These are phyloP conservation scores for Russula vinacea DNA, from an alignment of 768 basidiomycete species.

Conservation along the genomic window DNA sequence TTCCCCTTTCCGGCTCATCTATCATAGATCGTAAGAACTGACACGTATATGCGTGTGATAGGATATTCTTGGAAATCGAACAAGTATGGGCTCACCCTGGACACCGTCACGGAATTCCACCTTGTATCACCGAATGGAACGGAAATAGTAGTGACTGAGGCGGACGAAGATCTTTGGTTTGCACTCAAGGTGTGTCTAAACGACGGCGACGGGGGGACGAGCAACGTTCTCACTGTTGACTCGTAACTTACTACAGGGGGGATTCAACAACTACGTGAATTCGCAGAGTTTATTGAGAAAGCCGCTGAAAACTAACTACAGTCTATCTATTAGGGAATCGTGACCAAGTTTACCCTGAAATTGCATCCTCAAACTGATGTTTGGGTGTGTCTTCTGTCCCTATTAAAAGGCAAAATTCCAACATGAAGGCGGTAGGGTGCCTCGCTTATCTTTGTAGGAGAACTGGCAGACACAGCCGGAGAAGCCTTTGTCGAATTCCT, in stretches of 20 bases:
- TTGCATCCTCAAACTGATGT: constrained; percentile 16
- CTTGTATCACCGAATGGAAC: constrained; percentile 29
- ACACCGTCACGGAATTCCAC: constrained; percentile 29
- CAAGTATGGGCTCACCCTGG: constrained; percentile 28
- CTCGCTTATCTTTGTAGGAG: constrained; percentile 7
- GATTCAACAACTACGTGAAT: constrained; percentile 23
- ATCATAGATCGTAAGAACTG: background rate
- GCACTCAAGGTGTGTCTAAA: constrained; percentile 14
- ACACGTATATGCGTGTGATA: background rate
- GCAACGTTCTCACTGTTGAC: background rate
- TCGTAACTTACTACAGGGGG: constrained; percentile 9
- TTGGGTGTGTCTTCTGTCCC: constrained; percentile 15
- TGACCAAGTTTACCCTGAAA: constrained; percentile 21
- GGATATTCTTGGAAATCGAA: constrained; percentile 27
- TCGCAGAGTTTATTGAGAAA: background rate
- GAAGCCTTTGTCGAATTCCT: constrained; percentile 9
- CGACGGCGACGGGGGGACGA: too few species aligned
- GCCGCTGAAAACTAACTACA: background rate
- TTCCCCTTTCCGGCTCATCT: background rate
- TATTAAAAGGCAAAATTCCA: background rate
- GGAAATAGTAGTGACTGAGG: constrained; percentile 21
- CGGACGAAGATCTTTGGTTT: constrained; percentile 25
- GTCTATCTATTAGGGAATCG: constrained; percentile 19
- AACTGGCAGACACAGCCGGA: background rate
- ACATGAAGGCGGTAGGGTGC: constrained; percentile 3